These are phyloP conservation scores for Candida morakotiae DNA, from an alignment of 805 yeast species.

Conservation along the genomic window DNA sequence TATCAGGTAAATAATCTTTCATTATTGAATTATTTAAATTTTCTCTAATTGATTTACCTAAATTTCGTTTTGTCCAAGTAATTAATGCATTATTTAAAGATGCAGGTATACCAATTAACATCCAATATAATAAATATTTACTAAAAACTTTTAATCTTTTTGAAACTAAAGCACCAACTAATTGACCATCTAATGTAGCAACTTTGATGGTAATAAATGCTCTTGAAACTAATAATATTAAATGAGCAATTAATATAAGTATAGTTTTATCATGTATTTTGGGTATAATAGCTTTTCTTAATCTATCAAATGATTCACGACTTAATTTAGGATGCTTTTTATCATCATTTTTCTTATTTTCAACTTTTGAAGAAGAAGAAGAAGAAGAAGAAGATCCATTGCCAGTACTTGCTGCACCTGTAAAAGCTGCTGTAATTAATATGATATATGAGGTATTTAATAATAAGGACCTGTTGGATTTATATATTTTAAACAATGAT, in stretches of 20 bases:
- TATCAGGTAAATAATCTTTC: constrained; percentile 67
- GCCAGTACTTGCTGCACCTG: constrained; percentile 34
- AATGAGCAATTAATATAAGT: constrained; percentile 44
- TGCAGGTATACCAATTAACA: constrained; percentile 83
- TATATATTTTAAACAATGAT: constrained; percentile 30
- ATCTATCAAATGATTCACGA: constrained; percentile 23
- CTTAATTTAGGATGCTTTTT: constrained; percentile 23
- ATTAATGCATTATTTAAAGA: constrained; percentile 72
- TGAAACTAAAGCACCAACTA: constrained; percentile 77
- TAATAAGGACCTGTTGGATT: constrained; percentile 35
- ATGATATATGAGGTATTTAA: constrained; percentile 40
- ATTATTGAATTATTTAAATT: constrained; percentile 63
- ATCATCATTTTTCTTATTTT: constrained; percentile 5
- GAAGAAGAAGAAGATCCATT: too few species aligned
- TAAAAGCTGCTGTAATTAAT: constrained; percentile 38
- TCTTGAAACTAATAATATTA: constrained; percentile 57
- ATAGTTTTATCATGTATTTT: constrained; percentile 23
- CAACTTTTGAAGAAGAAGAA: constrained; percentile 1
- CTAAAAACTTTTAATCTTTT: constrained; percentile 64
- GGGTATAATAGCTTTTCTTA: constrained; percentile 36
- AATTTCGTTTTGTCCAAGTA: constrained; percentile 52
- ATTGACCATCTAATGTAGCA: constrained; percentile 79
- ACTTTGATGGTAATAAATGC: constrained; percentile 76
- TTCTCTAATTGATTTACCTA: constrained; percentile 56
- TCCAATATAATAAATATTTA: constrained; percentile 67